These are phyloP conservation scores for Aureobasidium mangrovei DNA, from an alignment of 2,329 filamentous ascomycete genomes.

Conservation along the genomic window DNA sequence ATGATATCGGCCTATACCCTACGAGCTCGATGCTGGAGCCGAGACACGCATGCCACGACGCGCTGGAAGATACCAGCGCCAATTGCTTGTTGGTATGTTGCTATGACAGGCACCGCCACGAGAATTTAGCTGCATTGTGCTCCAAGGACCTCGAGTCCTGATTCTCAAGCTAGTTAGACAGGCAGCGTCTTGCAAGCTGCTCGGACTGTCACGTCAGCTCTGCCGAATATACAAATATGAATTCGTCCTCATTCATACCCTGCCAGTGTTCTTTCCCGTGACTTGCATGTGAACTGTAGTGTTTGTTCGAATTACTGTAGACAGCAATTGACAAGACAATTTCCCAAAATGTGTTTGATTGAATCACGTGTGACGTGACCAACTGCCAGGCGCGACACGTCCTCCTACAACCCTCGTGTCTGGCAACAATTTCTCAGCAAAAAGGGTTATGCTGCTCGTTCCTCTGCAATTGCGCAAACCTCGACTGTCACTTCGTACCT, in stretches of 20 bases:
- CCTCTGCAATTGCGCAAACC: neutral
- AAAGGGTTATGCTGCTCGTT: neutral
- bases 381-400: neutral
- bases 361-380: slow-evolving; percentile 9
- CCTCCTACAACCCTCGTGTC: neutral
- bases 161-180: neutral
- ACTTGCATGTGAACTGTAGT: slow-evolving; percentile 2
- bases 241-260: neutral
- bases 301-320: neutral
- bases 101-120: neutral
- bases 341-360: neutral
- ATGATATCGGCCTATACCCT: neutral
- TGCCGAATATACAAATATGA: neutral
- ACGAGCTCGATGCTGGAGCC: neutral
- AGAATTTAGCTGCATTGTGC: neutral
- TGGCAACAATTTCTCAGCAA: neutral
- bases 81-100: neutral
- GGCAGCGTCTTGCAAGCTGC: neutral
- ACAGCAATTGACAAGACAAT: neutral
- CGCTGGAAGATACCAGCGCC: neutral
- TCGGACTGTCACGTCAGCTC: neutral
- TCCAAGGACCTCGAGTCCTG: neutral
- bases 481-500: neutral
- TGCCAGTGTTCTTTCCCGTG: neutral
- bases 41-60: neutral